Evolutionary conservation across 2,329 filamentous ascomycete genomes (phyloP), one percentile per base, ranked within the genome.

Genomic region (Pyricularia grisea): DNA sequence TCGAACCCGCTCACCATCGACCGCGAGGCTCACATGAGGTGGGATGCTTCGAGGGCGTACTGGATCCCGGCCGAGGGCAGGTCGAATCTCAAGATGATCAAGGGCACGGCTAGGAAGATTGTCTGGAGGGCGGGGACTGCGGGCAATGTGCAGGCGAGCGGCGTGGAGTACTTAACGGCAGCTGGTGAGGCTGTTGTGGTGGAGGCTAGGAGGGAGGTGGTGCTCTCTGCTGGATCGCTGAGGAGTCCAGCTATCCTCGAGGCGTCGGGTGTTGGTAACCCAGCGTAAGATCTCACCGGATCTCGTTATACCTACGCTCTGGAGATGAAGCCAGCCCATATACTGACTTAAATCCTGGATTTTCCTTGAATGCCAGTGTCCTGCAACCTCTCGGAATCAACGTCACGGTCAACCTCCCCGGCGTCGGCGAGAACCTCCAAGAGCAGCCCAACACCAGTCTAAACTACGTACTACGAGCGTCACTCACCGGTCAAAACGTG

Each of bases 181-280:
- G 74, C 78, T 58, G 82, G 83, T 0, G 72, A 75, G 2, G 76
- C 73, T 6, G 60, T 70, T 2, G 68, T 63, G 2, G 76, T 84
- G 60, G 71, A 72, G 12, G 84, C 82, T 2, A 76, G 73, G 6
- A 83, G 79, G 70, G 83, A 85, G 70, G 79, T 85, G 7, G 78
- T 86, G 27, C 68, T 81, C 9, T 82, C 82, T 0, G 81, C 81
- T 0, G 85, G 85, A 0, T 76, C 84, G 2, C 78, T 86, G 68
- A 80, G 82, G 69, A 83, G 82, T 10, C 85, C 85, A 0, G 76
- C 82, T 0, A 81, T 88, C 14, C 80, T 88, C 1, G 81, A 86
- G 70, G 78, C 78, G 10, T 87, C 84, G 0, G 85, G 85, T 0
- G 79, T 88, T 17, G 85, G 85, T 0, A 79, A 80, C 67, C 73